Evolutionary conservation across 805 yeast genomes (phyloP).

Genomic region (Pichia nakasei): DNA sequence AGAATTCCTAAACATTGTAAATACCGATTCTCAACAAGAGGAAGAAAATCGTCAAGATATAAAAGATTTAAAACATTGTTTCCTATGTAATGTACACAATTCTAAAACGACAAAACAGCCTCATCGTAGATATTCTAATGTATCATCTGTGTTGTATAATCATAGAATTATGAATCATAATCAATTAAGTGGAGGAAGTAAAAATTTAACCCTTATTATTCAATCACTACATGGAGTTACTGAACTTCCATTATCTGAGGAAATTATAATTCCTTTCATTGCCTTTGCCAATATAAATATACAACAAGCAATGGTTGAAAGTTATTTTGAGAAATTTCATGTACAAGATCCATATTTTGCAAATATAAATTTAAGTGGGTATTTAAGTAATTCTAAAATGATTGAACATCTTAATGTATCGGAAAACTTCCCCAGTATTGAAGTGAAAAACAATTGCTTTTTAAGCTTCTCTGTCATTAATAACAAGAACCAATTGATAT

Average conservation of each 20-base stretch:
- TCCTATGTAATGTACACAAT: neutral
- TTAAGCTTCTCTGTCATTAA: neutral
- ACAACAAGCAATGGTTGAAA: too few species aligned
- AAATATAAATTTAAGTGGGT: neutral
- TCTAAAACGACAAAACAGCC: neutral
- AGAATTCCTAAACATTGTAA: neutral
- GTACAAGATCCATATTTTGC: constrained; percentile 1
- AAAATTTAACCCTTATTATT: neutral
- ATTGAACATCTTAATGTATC: too few species aligned
- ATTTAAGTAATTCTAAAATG: neutral
- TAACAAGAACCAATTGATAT: neutral
- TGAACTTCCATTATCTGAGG: neutral
- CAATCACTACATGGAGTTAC: neutral
- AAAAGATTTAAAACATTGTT: neutral
- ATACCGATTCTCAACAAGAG: neutral
- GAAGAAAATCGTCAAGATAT: neutral
- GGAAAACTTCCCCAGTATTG: constrained; percentile 1
- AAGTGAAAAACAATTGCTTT: neutral
- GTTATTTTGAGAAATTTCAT: neutral
- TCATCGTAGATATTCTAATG: neutral
- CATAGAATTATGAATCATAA: too few species aligned
- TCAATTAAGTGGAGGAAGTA: neutral
- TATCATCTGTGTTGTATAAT: neutral
- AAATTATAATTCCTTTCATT: neutral
- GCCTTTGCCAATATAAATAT: neutral